Conservation (phyloP, 176 grass and related monocot species). For the Lolium perenne region DNA sequence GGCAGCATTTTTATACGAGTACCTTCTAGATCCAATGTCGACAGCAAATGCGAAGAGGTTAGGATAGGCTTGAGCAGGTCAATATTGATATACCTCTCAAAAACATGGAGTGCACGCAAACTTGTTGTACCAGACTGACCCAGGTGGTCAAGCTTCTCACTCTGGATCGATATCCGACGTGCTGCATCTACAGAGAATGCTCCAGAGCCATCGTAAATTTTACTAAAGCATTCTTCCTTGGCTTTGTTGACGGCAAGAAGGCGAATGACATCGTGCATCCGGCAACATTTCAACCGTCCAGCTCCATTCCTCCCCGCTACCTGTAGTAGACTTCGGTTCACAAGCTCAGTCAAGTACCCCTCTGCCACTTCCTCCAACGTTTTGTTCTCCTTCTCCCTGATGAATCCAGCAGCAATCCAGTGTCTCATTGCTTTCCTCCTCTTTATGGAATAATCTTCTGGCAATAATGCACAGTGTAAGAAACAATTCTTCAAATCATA, state of each 20-base stretch:
- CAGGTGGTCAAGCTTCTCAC: not conserved
- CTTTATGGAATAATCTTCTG: not conserved
- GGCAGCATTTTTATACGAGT: not conserved
- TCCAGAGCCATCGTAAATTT: not conserved
- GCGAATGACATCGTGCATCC: conserved; percentile 32
- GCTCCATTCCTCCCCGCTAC: conserved; percentile 16
- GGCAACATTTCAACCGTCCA: conserved; percentile 7
- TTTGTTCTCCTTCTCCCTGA: not conserved
- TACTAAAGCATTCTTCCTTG: conserved; percentile 10
- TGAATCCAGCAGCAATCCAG: not conserved
- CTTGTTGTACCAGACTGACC: not conserved
- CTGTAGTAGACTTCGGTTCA: conserved; percentile 41
- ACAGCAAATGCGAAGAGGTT: not conserved
- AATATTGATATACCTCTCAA: not conserved
- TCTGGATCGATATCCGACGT: conserved; percentile 17
- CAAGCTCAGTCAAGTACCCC: conserved; percentile 39
- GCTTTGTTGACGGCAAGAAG: not conserved
- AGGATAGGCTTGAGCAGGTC: not conserved
- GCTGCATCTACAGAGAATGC: not conserved
- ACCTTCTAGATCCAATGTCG: not conserved
- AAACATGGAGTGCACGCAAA: not conserved
- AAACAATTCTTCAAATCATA: conserved; percentile 13
- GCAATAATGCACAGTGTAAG: not conserved
- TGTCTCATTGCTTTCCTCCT: not conserved
- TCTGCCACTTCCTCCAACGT: conserved; percentile 51